phyloP scores from a whole-genome alignment of 495 filamentous ascomycete genomes.

The Neurospora sp. region DNA sequence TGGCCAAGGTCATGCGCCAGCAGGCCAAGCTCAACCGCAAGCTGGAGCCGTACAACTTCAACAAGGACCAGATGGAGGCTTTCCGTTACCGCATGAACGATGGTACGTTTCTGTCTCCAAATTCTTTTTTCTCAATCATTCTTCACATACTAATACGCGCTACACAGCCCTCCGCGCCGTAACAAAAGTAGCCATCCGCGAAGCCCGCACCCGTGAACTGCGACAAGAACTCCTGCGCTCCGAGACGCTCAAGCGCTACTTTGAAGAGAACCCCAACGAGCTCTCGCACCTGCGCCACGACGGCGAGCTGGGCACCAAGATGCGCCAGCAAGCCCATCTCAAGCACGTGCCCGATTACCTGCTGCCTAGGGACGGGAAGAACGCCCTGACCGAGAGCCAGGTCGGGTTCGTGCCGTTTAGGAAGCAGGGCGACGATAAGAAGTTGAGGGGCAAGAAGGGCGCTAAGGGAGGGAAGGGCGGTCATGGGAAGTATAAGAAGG shows the following conservation, averaged over 20 bases:
- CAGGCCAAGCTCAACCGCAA: slow-evolving; percentile 67
- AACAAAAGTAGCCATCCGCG: slow-evolving; percentile 72
- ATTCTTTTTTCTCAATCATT: too few species aligned
- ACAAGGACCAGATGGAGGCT: slow-evolving; percentile 83
- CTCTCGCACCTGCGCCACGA: slow-evolving; percentile 83
- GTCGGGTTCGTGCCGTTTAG: slow-evolving; percentile 67
- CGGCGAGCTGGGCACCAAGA: slow-evolving; percentile 61
- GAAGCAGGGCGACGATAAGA: slow-evolving; percentile 41
- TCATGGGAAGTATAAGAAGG: slow-evolving; percentile 30
- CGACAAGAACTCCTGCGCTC: slow-evolving; percentile 81
- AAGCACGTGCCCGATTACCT: slow-evolving; percentile 95
- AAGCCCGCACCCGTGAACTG: slow-evolving; percentile 80
- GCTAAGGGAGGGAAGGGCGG: slow-evolving; percentile 44
- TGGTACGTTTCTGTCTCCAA: slow-evolving; percentile 31
- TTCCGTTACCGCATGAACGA: slow-evolving; percentile 95
- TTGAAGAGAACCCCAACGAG: slow-evolving; percentile 92
- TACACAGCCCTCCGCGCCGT: slow-evolving; percentile 51
- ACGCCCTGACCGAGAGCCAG: slow-evolving; percentile 48
- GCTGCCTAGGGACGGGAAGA: slow-evolving; percentile 68
- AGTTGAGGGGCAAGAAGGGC: slow-evolving; percentile 57
- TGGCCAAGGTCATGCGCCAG: slow-evolving; percentile 59
- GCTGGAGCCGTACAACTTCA: slow-evolving; percentile 82
- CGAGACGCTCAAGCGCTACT: slow-evolving; percentile 88
- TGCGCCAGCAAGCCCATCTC: slow-evolving; percentile 75
- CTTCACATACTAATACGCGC: not conserved